Evolutionary conservation across 805 yeast species (phyloP).

Genomic region (Kurtzmaniella fragi): DNA sequence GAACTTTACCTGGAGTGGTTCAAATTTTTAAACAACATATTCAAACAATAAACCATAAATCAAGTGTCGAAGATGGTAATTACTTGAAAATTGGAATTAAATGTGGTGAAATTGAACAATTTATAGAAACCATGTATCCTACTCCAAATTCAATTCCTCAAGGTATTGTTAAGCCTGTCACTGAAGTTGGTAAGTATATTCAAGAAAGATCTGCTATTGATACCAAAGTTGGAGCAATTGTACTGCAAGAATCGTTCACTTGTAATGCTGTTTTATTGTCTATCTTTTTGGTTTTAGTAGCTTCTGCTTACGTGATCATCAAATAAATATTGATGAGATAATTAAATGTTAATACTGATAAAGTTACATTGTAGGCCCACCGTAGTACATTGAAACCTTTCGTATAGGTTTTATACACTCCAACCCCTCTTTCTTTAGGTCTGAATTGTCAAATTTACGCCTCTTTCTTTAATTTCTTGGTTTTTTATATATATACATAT

Average conservation of each 20-base stretch:
- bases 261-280: constrained; percentile 3
- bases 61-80: constrained; percentile 79
- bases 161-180: constrained; percentile 38
- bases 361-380: too few relatives aligned
- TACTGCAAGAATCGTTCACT: constrained; percentile 15
- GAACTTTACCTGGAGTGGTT: constrained; percentile 72
- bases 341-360: too few relatives aligned
- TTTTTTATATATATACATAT: too few relatives aligned
- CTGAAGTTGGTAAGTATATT: constrained; percentile 33
- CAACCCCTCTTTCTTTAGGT: too few relatives aligned
- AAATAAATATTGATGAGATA: too few relatives aligned
- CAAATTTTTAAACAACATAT: constrained; percentile 72
- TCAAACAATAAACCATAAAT: constrained; percentile 70
- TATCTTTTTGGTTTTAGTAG: too few relatives aligned
- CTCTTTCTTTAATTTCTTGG: too few relatives aligned
- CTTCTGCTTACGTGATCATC: too few relatives aligned
- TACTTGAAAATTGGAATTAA: constrained; percentile 77
- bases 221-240: constrained; percentile 16
- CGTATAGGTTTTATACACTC: too few relatives aligned
- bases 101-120: constrained; percentile 87
- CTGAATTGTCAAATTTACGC: too few relatives aligned
- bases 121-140: constrained; percentile 74
- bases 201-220: constrained; percentile 38
- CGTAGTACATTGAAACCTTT: too few relatives aligned
- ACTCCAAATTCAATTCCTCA: constrained; percentile 45